A percentile compares a stretch with the other conserved stretches of the same genome.
Evolutionary conservation across 129 eudicot species (phyloP).

Genomic region (Saposhnikovia divaricata): DNA sequence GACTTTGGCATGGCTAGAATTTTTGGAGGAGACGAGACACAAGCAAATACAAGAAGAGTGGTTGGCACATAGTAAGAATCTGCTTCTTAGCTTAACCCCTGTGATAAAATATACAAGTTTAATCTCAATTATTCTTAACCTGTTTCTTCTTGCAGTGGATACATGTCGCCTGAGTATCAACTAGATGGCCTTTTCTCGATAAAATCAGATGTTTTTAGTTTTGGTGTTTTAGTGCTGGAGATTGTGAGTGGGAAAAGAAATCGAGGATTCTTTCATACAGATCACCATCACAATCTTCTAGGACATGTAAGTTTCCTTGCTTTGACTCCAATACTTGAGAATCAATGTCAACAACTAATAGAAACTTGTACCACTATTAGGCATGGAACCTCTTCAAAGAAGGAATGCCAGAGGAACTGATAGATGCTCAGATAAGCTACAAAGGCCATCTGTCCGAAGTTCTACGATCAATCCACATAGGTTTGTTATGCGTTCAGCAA

Average conservation of each 20-base stretch:
- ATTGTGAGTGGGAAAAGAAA: slow-evolving; percentile 27
- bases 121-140: background rate
- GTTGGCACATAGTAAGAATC: slow-evolving; percentile 30
- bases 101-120: background rate
- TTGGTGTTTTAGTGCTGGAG: slow-evolving; percentile 31
- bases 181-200: slow-evolving; percentile 20
- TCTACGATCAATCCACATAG: slow-evolving; percentile 18
- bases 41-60: slow-evolving; percentile 17
- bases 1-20: slow-evolving; percentile 30
- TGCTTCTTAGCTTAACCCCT: background rate
- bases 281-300: slow-evolving; percentile 24
- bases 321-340: no score
- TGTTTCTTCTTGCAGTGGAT: slow-evolving; percentile 17
- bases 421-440: background rate
- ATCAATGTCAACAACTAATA: background rate
- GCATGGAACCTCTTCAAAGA: slow-evolving; percentile 25
- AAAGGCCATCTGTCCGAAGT: slow-evolving; percentile 13
- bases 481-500: slow-evolving; percentile 30
- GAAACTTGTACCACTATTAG: slow-evolving; percentile 6
- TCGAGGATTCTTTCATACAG: slow-evolving; percentile 14
- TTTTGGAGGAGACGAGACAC: slow-evolving; percentile 20
- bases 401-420: slow-evolving; percentile 19
- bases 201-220: slow-evolving; percentile 28
- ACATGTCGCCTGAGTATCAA: slow-evolving; percentile 26
- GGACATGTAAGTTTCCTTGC: slow-evolving; percentile 20